Evolutionary conservation across 2,329 filamentous ascomycete genomes (phyloP).

Genomic region (Colletotrichum scovillei): DNA sequence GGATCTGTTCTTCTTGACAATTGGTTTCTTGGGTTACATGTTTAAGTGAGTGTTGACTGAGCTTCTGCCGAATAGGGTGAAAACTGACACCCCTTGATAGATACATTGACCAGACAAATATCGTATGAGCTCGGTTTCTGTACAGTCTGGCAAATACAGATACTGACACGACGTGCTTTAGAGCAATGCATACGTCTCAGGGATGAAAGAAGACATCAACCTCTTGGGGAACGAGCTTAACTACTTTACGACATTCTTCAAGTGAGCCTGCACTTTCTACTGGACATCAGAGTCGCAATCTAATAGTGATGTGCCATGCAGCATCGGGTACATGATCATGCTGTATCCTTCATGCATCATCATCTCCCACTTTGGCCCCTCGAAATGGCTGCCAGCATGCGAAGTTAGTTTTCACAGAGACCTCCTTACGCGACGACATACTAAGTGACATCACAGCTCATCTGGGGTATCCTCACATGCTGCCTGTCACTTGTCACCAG

Average conservation of each 20-base stretch:
- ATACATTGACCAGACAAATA: conserved; percentile 28
- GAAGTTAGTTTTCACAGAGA: conserved; percentile 28
- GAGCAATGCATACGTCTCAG: conserved; percentile 43
- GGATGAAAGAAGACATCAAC: conserved; percentile 42
- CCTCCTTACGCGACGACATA: background rate
- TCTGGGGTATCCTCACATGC: conserved; percentile 20
- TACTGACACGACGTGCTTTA: background rate
- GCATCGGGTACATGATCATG: conserved; percentile 40
- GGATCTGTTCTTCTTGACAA: conserved; percentile 22
- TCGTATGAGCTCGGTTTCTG: background rate
- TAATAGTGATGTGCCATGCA: background rate
- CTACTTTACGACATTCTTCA: conserved; percentile 39
- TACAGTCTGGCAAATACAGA: background rate
- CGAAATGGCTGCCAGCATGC: conserved; percentile 42
- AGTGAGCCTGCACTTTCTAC: background rate
- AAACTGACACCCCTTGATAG: background rate
- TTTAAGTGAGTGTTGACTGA: conserved; percentile 8
- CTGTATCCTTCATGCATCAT: conserved; percentile 43
- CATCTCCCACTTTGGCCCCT: conserved; percentile 42
- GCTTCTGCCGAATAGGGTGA: too few species aligned
- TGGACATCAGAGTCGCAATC: background rate
- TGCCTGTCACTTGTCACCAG: conserved; percentile 17
- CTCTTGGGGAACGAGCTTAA: conserved; percentile 42
- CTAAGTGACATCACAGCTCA: background rate
- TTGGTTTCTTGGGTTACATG: conserved; percentile 26